A percentile compares a stretch with the other conserved stretches of the same genome.
phyloP scores from a whole-genome alignment of 129 eudicot genomes.

The Chrysanthemum seticuspe region DNA sequence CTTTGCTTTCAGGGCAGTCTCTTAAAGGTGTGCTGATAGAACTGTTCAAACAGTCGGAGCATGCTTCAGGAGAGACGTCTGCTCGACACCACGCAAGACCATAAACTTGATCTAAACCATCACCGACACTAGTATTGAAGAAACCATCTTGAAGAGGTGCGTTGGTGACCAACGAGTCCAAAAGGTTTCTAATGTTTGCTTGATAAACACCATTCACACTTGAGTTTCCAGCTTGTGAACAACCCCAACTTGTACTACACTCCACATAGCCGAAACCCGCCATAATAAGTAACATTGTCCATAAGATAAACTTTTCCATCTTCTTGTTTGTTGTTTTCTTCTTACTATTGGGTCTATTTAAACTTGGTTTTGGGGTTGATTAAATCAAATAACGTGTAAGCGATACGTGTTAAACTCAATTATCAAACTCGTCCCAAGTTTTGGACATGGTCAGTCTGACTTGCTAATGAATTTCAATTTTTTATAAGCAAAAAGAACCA shows the following conservation, averaged over 20 bases:
- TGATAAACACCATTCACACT: slow-evolving; percentile 12
- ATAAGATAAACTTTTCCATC: slow-evolving; percentile 21
- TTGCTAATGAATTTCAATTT: not conserved
- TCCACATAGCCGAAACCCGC: slow-evolving; percentile 12
- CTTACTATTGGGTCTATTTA: not conserved
- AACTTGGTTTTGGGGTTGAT: not conserved
- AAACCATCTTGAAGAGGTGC: slow-evolving; percentile 22
- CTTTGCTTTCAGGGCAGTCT: not conserved
- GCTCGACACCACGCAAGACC: slow-evolving; percentile 8
- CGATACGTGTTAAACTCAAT: slow-evolving; percentile 25
- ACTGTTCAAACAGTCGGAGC: slow-evolving; percentile 4
- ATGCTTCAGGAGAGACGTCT: not conserved
- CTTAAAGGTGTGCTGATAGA: not conserved
- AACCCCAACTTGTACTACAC: not conserved
- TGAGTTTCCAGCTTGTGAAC: slow-evolving; percentile 13
- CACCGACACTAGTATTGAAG: slow-evolving; percentile 9
- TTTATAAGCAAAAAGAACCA: not conserved
- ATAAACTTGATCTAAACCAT: slow-evolving; percentile 4
- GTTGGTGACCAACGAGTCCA: not conserved
- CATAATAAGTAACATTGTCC: slow-evolving; percentile 9
- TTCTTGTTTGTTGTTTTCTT: not conserved
- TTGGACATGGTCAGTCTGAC: slow-evolving; percentile 25
- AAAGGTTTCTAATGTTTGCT: slow-evolving; percentile 20
- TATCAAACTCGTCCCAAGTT: slow-evolving; percentile 12
- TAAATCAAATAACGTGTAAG: slow-evolving; percentile 1